Percentiles rank a stretch among this genome's conserved stretches.
These are phyloP conservation scores for Naganishia sp. DNA, from an alignment of 1,284 basidiomycete genomes.

Conservation along the genomic window DNA sequence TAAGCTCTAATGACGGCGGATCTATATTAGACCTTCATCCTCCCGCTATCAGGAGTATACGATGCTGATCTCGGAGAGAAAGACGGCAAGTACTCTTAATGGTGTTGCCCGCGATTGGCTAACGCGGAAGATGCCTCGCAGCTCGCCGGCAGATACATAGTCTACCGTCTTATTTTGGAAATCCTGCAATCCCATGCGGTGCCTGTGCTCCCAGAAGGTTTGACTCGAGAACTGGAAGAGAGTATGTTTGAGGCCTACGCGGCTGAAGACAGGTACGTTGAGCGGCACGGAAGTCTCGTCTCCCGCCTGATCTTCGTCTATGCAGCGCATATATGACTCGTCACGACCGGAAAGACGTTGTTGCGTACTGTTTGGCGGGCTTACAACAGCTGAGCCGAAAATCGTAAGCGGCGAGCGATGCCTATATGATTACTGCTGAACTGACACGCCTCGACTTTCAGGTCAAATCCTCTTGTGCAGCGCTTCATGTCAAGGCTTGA, in stretches of 20 bases:
- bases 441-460: not conserved
- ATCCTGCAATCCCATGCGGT: slow-evolving; percentile 71
- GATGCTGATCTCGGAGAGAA: slow-evolving; percentile 26
- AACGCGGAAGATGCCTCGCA: slow-evolving; percentile 28
- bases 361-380: slow-evolving; percentile 12
- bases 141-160: slow-evolving; percentile 79
- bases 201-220: slow-evolving; percentile 71
- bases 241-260: slow-evolving; percentile 83
- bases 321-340: slow-evolving; percentile 3
- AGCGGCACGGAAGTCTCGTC: too few relatives aligned
- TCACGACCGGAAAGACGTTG: slow-evolving; percentile 25
- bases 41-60: slow-evolving; percentile 53
- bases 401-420: not conserved
- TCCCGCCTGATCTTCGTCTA: not conserved
- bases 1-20: slow-evolving; percentile 42
- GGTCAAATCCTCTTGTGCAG: not conserved
- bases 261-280: slow-evolving; percentile 62
- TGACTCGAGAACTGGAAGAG: slow-evolving; percentile 77
- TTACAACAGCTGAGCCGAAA: slow-evolving; percentile 1
- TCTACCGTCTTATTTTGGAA: slow-evolving; percentile 78
- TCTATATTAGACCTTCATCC: slow-evolving; percentile 21
- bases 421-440: not conserved
- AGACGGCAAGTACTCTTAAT: slow-evolving; percentile 8
- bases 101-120: not conserved
- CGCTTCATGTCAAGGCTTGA: slow-evolving; percentile 20